A percentile compares a stretch with the other conserved stretches of the same genome.
phyloP scores from a whole-genome alignment of 306 rosid species.

The Adenanthera pavonina region DNA sequence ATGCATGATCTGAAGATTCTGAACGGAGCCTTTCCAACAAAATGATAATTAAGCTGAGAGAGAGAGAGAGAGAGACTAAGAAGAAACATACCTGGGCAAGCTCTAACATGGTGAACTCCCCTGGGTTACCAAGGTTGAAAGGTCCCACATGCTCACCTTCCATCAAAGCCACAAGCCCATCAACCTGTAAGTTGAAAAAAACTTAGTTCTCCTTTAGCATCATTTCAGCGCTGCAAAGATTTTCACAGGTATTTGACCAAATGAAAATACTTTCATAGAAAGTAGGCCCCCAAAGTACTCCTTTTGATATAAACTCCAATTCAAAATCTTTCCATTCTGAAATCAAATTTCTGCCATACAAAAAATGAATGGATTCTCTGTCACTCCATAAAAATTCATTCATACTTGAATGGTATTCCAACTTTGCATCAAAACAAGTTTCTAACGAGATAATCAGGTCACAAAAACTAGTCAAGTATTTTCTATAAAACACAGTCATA shows the following conservation, averaged over 20 bases:
- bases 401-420: slow-evolving; percentile 7
- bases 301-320: background rate
- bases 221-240: background rate
- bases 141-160: slow-evolving; percentile 96
- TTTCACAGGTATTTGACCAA: slow-evolving; percentile 1
- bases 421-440: slow-evolving; percentile 20
- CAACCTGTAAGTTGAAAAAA: slow-evolving; percentile 59
- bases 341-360: background rate
- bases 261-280: slow-evolving; percentile 6
- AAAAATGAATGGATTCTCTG: background rate
- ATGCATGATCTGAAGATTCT: background rate
- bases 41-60: no score
- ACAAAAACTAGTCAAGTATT: slow-evolving; percentile 14
- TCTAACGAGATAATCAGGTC: slow-evolving; percentile 14
- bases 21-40: background rate
- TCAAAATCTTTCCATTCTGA: slow-evolving; percentile 7
- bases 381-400: slow-evolving; percentile 26
- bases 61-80: slow-evolving; percentile 19
- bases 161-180: slow-evolving; percentile 89
- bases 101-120: slow-evolving; percentile 97
- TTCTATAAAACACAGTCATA: slow-evolving; percentile 23
- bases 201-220: slow-evolving; percentile 34
- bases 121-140: slow-evolving; percentile 95
- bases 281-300: background rate
- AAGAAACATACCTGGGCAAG: slow-evolving; percentile 76